phyloP scores from a whole-genome alignment of 2,329 filamentous ascomycete genomes.

The Ambrosiella cleistominuta region DNA sequence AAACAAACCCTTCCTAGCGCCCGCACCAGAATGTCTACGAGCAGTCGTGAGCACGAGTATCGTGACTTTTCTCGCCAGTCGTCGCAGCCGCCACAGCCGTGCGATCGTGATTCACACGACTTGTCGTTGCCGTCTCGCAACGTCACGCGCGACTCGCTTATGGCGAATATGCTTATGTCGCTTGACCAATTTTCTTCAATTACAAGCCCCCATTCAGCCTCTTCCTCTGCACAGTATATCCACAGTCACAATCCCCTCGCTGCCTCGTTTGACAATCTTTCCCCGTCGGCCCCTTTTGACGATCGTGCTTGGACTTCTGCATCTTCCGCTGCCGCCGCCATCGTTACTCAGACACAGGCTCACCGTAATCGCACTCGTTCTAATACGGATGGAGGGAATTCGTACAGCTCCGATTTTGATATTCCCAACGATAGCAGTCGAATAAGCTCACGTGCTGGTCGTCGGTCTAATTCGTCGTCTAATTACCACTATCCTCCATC shows the following conservation, averaged over 20 bases:
- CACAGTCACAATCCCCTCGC: conserved; percentile 5
- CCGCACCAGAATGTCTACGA: conserved; percentile 19
- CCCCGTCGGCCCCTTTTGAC: conserved; percentile 9
- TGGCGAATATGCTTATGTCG: conserved; percentile 88
- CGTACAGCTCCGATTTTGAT: conserved; percentile 46
- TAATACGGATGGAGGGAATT: conserved; percentile 27
- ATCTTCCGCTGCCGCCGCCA: conserved; percentile 5
- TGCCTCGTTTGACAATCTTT: conserved; percentile 3
- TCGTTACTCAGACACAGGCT: conserved; percentile 8
- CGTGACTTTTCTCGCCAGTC: conserved; percentile 10
- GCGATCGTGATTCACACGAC: conserved; percentile 57
- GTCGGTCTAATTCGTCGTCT: conserved; percentile 66
- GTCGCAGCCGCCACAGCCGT: conserved; percentile 3
- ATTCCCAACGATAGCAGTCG: conserved; percentile 35
- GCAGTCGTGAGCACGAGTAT: conserved; percentile 18
- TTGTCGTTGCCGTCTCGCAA: conserved; percentile 61
- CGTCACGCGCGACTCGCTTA: conserved; percentile 73
- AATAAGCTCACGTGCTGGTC: conserved; percentile 37
- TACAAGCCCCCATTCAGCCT: conserved; percentile 27
- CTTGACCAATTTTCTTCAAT: conserved; percentile 55
- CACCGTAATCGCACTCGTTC: conserved; percentile 16
- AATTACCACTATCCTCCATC: conserved; percentile 33
- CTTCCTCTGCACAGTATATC: conserved; percentile 15
- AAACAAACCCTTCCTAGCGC: conserved; percentile 5
- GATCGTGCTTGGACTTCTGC: conserved; percentile 13